Evolutionary conservation across 2,329 filamentous ascomycete genomes (phyloP).

Genomic region (Fusarium sp.): DNA sequence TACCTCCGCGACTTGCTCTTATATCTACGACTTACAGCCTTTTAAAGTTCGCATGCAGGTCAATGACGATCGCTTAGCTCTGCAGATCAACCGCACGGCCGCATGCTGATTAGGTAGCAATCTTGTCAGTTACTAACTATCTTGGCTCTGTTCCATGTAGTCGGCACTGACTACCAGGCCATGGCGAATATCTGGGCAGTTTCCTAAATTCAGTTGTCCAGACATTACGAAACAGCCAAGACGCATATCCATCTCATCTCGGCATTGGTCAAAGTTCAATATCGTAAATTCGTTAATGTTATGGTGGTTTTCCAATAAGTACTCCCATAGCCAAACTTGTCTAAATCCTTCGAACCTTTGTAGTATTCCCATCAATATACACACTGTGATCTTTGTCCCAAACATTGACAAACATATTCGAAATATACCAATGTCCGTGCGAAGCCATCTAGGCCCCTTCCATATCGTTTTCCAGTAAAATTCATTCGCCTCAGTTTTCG

Average conservation of each 20-base stretch:
- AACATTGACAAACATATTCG: conserved; percentile 18
- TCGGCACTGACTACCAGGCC: background rate
- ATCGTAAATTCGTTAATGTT: conserved; percentile 40
- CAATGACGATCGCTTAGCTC: background rate
- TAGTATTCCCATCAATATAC: conserved; percentile 23
- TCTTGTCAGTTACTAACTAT: background rate
- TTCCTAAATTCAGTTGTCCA: background rate
- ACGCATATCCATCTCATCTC: background rate
- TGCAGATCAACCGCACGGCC: background rate
- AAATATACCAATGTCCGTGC: conserved; percentile 15
- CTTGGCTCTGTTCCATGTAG: background rate
- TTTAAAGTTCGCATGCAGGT: background rate
- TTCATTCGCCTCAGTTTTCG: conserved; percentile 17
- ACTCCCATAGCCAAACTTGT: conserved; percentile 27
- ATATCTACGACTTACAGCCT: background rate
- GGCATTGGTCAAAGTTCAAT: background rate
- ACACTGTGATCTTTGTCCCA: conserved; percentile 12
- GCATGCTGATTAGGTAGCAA: background rate
- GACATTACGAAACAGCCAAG: background rate
- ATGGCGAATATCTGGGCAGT: background rate
- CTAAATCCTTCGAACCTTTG: conserved; percentile 27
- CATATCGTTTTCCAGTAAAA: conserved; percentile 23
- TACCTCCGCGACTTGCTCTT: background rate
- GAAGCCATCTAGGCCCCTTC: conserved; percentile 22
- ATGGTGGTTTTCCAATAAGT: conserved; percentile 36